Percentiles rank a stretch among this genome's conserved stretches.
Conservation (phyloP, 768 basidiomycete genomes). For the Trametes maxima region DNA sequence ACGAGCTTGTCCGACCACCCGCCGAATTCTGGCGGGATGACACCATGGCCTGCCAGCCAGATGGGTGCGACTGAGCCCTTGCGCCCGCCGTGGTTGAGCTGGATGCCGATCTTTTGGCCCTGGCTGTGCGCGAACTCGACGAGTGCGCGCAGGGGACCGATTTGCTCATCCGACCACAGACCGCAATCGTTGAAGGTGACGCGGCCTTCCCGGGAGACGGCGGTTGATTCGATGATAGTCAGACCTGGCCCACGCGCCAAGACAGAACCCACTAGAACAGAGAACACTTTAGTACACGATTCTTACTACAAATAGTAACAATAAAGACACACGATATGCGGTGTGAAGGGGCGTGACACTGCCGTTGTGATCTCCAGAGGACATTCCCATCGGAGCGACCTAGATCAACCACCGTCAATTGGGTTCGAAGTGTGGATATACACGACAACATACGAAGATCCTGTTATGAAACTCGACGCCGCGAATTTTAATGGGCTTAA, state of each 20-base stretch:
- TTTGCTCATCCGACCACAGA: conserved; percentile 64
- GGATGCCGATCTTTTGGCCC: conserved; percentile 68
- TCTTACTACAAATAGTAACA: neutral
- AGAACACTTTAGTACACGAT: neutral
- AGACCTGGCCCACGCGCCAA: conserved; percentile 55
- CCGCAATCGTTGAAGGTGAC: conserved; percentile 62
- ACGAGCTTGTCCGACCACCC: conserved; percentile 40
- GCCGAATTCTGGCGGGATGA: conserved; percentile 39
- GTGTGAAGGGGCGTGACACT: conserved; percentile 55
- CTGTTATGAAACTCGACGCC: conserved; percentile 36
- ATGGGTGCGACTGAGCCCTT: conserved; percentile 65
- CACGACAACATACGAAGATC: conserved; percentile 23
- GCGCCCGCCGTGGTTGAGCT: conserved; percentile 74
- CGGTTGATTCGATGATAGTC: conserved; percentile 66
- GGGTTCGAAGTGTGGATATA: too few species aligned
- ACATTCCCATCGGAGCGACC: conserved; percentile 61
- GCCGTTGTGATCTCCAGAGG: conserved; percentile 54
- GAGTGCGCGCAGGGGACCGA: conserved; percentile 46
- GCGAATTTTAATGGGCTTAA: conserved; percentile 53
- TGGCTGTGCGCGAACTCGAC: conserved; percentile 72
- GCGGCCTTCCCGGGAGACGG: conserved; percentile 57
- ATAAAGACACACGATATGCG: conserved; percentile 41
- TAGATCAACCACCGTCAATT: conserved; percentile 8
- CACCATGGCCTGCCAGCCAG: conserved; percentile 54
- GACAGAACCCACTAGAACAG: conserved; percentile 50